Percentiles rank a stretch among this genome's conserved stretches.
phyloP scores from a whole-genome alignment of 2,329 filamentous ascomycete genomes.

The Arthrobotrys sphaeroides region DNA sequence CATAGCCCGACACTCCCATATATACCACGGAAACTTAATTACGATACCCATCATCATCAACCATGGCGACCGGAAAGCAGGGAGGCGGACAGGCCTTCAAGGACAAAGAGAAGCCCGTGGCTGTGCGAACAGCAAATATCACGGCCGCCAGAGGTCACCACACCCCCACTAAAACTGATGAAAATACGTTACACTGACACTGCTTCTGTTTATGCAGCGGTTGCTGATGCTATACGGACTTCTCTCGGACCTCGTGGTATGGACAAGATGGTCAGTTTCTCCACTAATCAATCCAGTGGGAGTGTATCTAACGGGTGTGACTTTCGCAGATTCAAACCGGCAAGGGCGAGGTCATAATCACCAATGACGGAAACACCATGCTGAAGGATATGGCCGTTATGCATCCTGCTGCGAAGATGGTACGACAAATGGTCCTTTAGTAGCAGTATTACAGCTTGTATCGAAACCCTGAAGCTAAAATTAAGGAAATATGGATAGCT shows the following conservation, averaged over 20 bases:
- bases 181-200: no score
- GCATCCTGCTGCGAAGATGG: slow-evolving; percentile 99
- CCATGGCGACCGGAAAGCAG: slow-evolving; percentile 47
- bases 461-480: background rate
- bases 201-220: slow-evolving; percentile 70
- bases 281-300: background rate
- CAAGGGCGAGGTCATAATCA: slow-evolving; percentile 97
- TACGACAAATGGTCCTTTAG: slow-evolving; percentile 5
- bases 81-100: slow-evolving; percentile 50
- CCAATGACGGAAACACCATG: slow-evolving; percentile 99
- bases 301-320: slow-evolving; percentile 53
- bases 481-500: slow-evolving; percentile 65
- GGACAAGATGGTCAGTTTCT: slow-evolving; percentile 83
- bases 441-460: no score
- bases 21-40: slow-evolving; percentile 7
- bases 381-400: slow-evolving; percentile 98
- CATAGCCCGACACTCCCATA: slow-evolving; percentile 12
- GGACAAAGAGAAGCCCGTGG: slow-evolving; percentile 94
- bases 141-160: slow-evolving; percentile 93
- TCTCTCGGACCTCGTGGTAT: slow-evolving; percentile 95
- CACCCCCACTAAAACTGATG: slow-evolving; percentile 54
- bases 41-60: no score
- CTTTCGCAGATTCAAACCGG: slow-evolving; percentile 79
- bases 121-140: slow-evolving; percentile 95
- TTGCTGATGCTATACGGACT: slow-evolving; percentile 89